Evolutionary conservation across 2,329 filamentous ascomycete genomes (phyloP), one percentile per base, ranked within the genome.

Genomic region (Alternaria infectoria): DNA sequence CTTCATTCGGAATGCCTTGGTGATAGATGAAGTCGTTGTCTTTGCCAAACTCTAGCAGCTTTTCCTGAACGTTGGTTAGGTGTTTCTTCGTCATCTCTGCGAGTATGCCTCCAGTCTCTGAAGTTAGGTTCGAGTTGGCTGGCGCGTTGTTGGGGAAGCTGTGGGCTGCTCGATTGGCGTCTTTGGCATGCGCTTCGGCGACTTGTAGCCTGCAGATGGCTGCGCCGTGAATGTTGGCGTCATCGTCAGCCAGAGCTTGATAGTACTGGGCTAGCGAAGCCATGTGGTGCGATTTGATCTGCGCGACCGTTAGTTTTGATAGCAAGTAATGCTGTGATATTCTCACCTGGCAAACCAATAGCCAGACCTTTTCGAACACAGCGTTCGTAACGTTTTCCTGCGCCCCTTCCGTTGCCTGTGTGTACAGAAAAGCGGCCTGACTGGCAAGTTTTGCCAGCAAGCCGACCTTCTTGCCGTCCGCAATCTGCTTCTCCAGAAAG

Each of bases 1-100:
- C 92, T 79, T 97, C 93, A 10, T 90, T 90, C 0, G 96, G 95
- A 2, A 99, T 90, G 2, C 89, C 90, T 72, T 98, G 93, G 77
- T 99, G 96, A 76, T 99, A 99, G 77, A 99, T 97, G 80, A 96
- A 98, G 77, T 99, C 96, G 71, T 99, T 99, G 79, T 99, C 96
- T 74, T 97, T 97, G 70, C 87, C 86, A 54, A 94, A 86, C 64
- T 92, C 90, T 17, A 85, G 84, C 21, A 97, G 83, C 77, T 92
- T 94, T 65, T 95, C 91, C 76, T 97, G 91, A 4, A 97, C 90
- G 30, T 89, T 90, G 0, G 91, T 85, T 26, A 92, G 81, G 72
- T 98, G 95, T 65, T 93, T 88, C 78, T 93, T 97, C 15, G 93
- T 90, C 68, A 97, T 87, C 32, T 97, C 93, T n/a, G 88, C 83